Conservation (phyloP, 192 early-diverging fungal species). For the Spinellus fusiger region DNA sequence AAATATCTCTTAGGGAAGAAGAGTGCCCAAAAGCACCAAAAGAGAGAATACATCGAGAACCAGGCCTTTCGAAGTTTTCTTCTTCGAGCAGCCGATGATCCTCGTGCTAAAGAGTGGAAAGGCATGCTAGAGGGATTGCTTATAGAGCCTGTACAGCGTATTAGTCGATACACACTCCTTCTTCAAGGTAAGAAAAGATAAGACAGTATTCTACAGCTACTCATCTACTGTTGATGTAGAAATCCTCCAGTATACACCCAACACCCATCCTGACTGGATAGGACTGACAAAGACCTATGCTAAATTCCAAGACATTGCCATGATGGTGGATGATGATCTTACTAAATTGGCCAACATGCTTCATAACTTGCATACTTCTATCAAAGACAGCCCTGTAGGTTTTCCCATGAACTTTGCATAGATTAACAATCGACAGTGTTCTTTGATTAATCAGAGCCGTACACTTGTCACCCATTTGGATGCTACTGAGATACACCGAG, state of each 20-base stretch:
- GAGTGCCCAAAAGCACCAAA: slow-evolving; percentile 45
- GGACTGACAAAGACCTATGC: slow-evolving; percentile 15
- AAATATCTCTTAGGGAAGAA: slow-evolving; percentile 57
- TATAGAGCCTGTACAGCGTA: slow-evolving; percentile 33
- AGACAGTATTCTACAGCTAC: background rate
- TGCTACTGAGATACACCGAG: slow-evolving; percentile 28
- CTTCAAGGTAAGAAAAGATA: slow-evolving; percentile 19
- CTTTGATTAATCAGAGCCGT: slow-evolving; percentile 29
- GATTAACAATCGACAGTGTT: slow-evolving; percentile 9
- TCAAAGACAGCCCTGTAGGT: slow-evolving; percentile 28
- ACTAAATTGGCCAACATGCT: slow-evolving; percentile 33
- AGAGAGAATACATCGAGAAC: slow-evolving; percentile 47
- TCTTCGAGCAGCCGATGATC: slow-evolving; percentile 45
- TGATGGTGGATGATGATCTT: slow-evolving; percentile 32
- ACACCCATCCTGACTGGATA: slow-evolving; percentile 22
- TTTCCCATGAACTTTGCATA: background rate
- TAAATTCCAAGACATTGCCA: slow-evolving; percentile 26
- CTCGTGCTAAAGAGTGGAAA: slow-evolving; percentile 49
- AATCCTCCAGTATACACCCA: slow-evolving; percentile 22
- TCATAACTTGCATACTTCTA: slow-evolving; percentile 23
- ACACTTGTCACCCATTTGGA: slow-evolving; percentile 25
- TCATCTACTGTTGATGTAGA: slow-evolving; percentile 7
- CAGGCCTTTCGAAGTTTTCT: slow-evolving; percentile 47
- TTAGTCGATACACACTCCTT: slow-evolving; percentile 32
- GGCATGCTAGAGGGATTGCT: slow-evolving; percentile 23